Evolutionary conservation across 2,329 filamentous ascomycete species (phyloP), one percentile per base, ranked within the genome.

Genomic region (Macrophomina phaseolina): DNA sequence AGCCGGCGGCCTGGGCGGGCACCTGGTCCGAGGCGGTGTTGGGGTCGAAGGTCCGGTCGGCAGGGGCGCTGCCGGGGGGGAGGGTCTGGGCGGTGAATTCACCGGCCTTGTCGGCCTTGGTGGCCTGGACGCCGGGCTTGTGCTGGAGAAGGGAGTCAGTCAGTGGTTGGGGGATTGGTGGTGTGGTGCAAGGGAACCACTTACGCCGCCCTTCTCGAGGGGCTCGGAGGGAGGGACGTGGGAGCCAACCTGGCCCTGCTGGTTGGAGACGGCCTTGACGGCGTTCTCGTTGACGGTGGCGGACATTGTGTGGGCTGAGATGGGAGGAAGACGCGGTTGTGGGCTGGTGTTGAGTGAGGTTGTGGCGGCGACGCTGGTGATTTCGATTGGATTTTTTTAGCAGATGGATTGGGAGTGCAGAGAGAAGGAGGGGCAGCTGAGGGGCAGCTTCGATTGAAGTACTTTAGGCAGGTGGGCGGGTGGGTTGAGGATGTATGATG

Each of bases 1-100:
- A 71, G 66, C 78, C 75, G 7, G 42, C 42, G 42, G 42, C 42
- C 16, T 45, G 42, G 40, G 28, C 16, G 62, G 16, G 7, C 77
- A 77, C 63, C 83, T 45, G 38, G 38, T 40, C 81, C 64, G 81
- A 81, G 68, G 78, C 79, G 51, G 79, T 73, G 76, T 84, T 83
- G 34, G 83, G 81, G 11, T 76, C 71, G 78, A 81, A 84, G 18
- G 81, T 81, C 16, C 72, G 75, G 48, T 78, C 74, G 0, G 77
- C 69, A 1, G 90, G 90, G 0, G 90, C 90, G 3, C 86, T 86
- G 67, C 90, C 90, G 0, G 89, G 78, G 0, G 88, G 83, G 42
- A 88, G 78, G 1, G 83, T 84, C 75, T 92, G 70, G 30, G 86
- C 85, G 72, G 85, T 81, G 81, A 91, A 93, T 73, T 91, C 89